Evolutionary conservation across 768 basidiomycete species (phyloP), one percentile per base, ranked within the genome.

Genomic region (Boletales sp.): DNA sequence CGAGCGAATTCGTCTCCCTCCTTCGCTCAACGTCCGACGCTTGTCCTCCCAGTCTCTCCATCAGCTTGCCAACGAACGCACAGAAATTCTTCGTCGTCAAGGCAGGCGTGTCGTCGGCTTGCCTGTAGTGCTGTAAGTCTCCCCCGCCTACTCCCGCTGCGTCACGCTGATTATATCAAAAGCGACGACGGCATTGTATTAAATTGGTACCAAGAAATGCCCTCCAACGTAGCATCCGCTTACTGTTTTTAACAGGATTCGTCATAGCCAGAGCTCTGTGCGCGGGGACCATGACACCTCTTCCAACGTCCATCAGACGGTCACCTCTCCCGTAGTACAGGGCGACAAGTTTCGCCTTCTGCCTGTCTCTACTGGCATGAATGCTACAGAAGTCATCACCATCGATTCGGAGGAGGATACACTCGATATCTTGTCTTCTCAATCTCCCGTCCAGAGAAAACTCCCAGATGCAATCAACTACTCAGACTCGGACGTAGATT

Each of bases 171-270:
- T 45, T 37, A 24, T 17, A 31, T 39, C 29, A 15, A 44, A 40
- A 66, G 66, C 8, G 62, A 57, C 37, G 66, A 69, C 18, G 59
- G 64, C 2, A 62, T 68, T 21, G 43, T 60, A 37, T 35, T 68
- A 40, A 63, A 66, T 48, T 69, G 68, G 68, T 62, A 60, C 41
- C 31, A 13, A 41, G 10, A 43, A 21, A 36, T 38, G 34, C 30
- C 5, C 15, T 40, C 46, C 17, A 10, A 32, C 29, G 24, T 13
- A 45, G 14, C 48, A 44, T 39, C 30, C 19, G 11, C 46, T 62
- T 9, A 67, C 37, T n/a, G 8, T 29, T 30, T 30, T 43, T 31
- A 40, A 45, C 49, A 62, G 58, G 62, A 52, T 63, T 17, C 51
- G 48, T 42, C 37, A 48, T 29, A 31, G 24, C 40, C 34, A 41